Conservation (phyloP, 1,284 basidiomycete species). For the Ceratobasidium sp. region DNA sequence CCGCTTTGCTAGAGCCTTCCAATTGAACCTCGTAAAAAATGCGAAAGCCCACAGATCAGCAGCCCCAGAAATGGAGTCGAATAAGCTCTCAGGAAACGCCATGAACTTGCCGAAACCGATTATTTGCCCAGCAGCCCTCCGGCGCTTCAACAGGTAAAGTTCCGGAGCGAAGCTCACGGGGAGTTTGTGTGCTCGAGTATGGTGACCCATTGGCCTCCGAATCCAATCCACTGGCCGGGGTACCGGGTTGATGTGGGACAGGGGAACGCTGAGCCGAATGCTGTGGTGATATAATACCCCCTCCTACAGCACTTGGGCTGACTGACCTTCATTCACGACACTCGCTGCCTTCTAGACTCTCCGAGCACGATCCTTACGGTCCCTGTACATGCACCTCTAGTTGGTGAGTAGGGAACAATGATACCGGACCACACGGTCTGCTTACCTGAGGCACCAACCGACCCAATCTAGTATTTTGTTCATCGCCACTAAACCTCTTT, state of each 20-base stretch:
- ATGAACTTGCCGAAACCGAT: constrained; percentile 30
- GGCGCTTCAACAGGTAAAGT: constrained; percentile 34
- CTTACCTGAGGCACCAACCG: constrained; percentile 28
- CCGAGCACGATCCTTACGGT: constrained; percentile 46
- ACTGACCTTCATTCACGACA: constrained; percentile 43
- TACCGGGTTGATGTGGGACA: constrained; percentile 19
- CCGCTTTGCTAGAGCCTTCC: constrained; percentile 1
- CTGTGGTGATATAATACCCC: constrained; percentile 35
- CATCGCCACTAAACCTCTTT: constrained; percentile 38
- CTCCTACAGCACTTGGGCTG: constrained; percentile 20
- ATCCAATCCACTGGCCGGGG: constrained; percentile 14
- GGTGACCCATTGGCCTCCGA: constrained; percentile 14
- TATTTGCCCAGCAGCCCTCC: constrained; percentile 1
- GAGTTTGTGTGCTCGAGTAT: constrained; percentile 26
- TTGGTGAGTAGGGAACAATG: constrained; percentile 31
- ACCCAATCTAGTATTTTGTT: constrained; percentile 28
- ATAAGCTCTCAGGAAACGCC: constrained; percentile 38
- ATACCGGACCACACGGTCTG: constrained; percentile 22
- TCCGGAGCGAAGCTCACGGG: constrained; percentile 29
- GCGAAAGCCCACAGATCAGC: constrained; percentile 37
- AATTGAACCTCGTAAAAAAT: constrained; percentile 23
- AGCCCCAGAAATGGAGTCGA: constrained; percentile 31
- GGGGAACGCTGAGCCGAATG: not conserved
- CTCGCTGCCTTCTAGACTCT: constrained; percentile 42
- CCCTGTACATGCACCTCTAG: constrained; percentile 42